Base-by-base conservation (phyloP, 371 early-diverging fungal genomes). In the Rhizopus microsporus region DNA sequence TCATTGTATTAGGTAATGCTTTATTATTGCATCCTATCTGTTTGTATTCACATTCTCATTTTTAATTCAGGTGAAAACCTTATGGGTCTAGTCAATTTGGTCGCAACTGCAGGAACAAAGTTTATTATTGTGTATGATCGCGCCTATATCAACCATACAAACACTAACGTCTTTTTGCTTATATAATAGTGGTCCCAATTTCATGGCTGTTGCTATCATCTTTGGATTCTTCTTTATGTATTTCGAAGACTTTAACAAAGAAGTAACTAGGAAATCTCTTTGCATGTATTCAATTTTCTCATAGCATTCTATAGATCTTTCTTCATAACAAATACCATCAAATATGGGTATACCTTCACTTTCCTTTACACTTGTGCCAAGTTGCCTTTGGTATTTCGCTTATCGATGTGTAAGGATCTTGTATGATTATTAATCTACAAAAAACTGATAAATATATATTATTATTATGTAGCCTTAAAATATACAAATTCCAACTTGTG, bases 271-370 rank as follows among this genome's bases (percentile, higher is more conserved):
- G 2, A 10, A 16, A 40, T 12, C 8, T 35, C 12, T 9, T 31
- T 37, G 9, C 5, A 34, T 37, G 3, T 16, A 34, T 42, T 29
- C 8, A 7, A 35, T 54, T 3, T 31, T 32, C 42, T 37, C 3
- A 35, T 31, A 5, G 8, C 12, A 29, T 9, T 5, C 16, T 1
- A 15, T 58, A 75, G 75, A 59, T 77, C 31, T 74, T 78, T 46
- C 58, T 78, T 3, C 74, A 72, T 39, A 75, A 67, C 59, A 67
- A 67, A 29, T 74, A 74, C 46, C 76, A 78, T 39, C 84, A 84
- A 54, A 63, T 81, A 8, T 84, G 84, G 84, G 78, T 79, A 0
- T 84, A 84, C 49, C 63, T 84, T 3, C 84, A 84, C 51, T 71
- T 84, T 40, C 84, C 84, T 0, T 63, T 84, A 12, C 84, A 84